Percentiles rank a stretch among this genome's conserved stretches.
Conservation (phyloP, 2,329 filamentous ascomycete genomes). For the Aspergillus sp. region DNA sequence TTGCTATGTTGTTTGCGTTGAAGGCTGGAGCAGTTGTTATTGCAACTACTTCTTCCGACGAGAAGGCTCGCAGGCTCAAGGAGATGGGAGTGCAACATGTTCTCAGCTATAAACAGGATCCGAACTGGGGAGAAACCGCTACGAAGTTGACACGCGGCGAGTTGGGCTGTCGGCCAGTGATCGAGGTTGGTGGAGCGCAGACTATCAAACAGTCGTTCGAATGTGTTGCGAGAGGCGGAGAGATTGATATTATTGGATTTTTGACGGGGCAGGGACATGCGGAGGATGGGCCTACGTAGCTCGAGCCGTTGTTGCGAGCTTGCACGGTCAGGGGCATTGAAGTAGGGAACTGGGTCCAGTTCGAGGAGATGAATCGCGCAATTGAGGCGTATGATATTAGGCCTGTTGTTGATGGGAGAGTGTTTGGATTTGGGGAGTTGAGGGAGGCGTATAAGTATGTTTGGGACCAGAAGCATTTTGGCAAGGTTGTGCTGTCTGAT, state of each 20-base stretch:
- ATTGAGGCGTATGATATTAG: not conserved
- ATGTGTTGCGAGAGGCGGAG: not conserved
- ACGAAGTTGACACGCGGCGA: conserved; percentile 50
- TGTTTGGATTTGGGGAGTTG: not conserved
- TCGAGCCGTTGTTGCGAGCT: too few species aligned
- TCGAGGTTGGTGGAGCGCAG: conserved; percentile 59
- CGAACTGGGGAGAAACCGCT: conserved; percentile 58
- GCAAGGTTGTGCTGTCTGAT: not conserved
- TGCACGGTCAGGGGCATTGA: not conserved
- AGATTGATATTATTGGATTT: not conserved
- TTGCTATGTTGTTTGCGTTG: conserved; percentile 46
- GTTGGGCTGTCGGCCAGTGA: conserved; percentile 54
- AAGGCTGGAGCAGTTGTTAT: conserved; percentile 59
- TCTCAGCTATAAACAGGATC: conserved; percentile 57
- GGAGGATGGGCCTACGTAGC: too few species aligned
- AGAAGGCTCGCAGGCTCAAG: conserved; percentile 54
- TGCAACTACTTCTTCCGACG: conserved; percentile 56
- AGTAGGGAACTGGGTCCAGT: not conserved
- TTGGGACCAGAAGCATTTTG: not conserved
- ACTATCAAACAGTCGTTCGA: conserved; percentile 51
- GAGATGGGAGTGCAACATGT: conserved; percentile 58
- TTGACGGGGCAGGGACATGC: conserved; percentile 5
- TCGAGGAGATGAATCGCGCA: conserved; percentile 5
- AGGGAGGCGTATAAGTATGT: not conserved
- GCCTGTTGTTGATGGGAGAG: not conserved